These are phyloP conservation scores for Gamarada debralockiae DNA, from an alignment of 495 filamentous ascomycete species.

Conservation along the genomic window DNA sequence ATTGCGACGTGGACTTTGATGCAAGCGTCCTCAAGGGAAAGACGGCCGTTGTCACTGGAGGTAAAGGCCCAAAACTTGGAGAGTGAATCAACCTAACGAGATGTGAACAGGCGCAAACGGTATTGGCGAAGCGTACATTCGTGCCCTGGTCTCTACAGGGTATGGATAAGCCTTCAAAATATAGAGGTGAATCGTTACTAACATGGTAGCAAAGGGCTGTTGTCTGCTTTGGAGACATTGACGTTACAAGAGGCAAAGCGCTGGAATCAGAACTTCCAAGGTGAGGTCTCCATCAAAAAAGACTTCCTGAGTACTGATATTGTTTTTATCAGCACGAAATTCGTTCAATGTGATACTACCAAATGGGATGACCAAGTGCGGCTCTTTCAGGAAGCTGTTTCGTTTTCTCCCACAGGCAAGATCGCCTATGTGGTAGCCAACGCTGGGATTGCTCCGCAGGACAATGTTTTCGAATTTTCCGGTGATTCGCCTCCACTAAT, in stretches of 20 bases:
- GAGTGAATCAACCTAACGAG: too few relatives aligned
- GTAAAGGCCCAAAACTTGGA: too few relatives aligned
- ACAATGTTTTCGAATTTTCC: constrained; percentile 30
- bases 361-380: constrained; percentile 28
- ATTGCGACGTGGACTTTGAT: too few relatives aligned
- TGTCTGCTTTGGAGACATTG: constrained; percentile 42
- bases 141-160: constrained; percentile 33
- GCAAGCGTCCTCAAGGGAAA: too few relatives aligned
- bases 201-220: constrained; percentile 21
- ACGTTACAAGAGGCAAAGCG: constrained; percentile 29
- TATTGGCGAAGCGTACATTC: constrained; percentile 41
- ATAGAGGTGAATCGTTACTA: too few relatives aligned
- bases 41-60: too few relatives aligned
- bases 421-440: too few relatives aligned
- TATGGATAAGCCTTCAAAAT: too few relatives aligned
- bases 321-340: constrained; percentile 2
- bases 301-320: neutral
- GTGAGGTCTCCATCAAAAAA: too few relatives aligned
- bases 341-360: constrained; percentile 30
- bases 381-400: too few relatives aligned
- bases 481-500: constrained; percentile 15
- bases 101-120: constrained; percentile 36
- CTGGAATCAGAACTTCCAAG: constrained; percentile 14
- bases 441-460: constrained; percentile 17
- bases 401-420: too few relatives aligned